Evolutionary conservation across 345 rosid species (phyloP).

Genomic region (Punica granatum): DNA sequence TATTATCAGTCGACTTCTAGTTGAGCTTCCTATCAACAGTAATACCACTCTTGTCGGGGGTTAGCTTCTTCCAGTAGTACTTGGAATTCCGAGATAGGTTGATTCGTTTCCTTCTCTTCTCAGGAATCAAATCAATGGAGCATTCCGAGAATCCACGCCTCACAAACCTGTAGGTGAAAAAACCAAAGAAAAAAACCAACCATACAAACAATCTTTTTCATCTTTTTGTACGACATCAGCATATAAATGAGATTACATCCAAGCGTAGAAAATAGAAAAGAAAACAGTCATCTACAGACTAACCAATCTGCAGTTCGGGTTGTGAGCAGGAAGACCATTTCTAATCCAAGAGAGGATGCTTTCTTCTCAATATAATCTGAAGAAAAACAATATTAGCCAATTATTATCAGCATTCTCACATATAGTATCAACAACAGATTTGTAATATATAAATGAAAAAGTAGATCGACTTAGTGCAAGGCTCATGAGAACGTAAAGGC

Average conservation of each 20-base stretch:
- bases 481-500: not conserved
- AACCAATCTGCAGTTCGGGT: slow-evolving; percentile 95
- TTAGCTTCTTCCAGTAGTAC: slow-evolving; percentile 72
- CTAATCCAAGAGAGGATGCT: slow-evolving; percentile 62
- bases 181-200: not conserved
- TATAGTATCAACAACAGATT: not conserved
- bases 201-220: not conserved
- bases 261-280: not conserved
- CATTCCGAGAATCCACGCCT: slow-evolving; percentile 82
- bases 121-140: slow-evolving; percentile 60
- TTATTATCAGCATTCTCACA: not conserved
- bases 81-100: slow-evolving; percentile 74
- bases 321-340: slow-evolving; percentile 70
- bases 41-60: slow-evolving; percentile 75
- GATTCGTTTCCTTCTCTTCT: slow-evolving; percentile 61
- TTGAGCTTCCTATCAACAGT: slow-evolving; percentile 14
- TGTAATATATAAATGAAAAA: not conserved
- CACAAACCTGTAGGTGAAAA: slow-evolving; percentile 43
- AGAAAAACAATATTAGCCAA: not conserved
- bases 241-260: too few relatives aligned
- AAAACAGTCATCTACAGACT: not conserved
- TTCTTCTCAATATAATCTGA: slow-evolving; percentile 89
- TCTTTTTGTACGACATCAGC: not conserved
- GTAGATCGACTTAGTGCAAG: not conserved
- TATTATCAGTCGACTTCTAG: not conserved